Evolutionary conservation across 2,329 filamentous ascomycete genomes (phyloP).

Genomic region (Pseudocercospora ulei): DNA sequence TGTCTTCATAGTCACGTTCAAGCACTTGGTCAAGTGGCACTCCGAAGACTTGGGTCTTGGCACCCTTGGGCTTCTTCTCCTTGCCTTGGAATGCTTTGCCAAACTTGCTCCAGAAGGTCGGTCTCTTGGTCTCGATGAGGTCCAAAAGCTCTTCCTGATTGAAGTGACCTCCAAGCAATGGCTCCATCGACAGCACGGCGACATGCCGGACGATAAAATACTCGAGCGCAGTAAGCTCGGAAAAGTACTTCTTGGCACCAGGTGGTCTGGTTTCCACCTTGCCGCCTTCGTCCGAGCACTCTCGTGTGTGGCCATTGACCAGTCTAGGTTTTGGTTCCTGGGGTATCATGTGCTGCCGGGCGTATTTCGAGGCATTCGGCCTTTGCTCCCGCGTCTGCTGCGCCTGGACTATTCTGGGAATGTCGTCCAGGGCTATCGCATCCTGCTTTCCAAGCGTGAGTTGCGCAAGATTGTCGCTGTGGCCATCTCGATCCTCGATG

Average conservation of each 20-base stretch:
- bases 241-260: conserved; percentile 73
- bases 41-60: conserved; percentile 90
- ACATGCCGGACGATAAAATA: conserved; percentile 96
- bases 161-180: conserved; percentile 79
- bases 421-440: conserved; percentile 87
- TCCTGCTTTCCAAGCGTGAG: conserved; percentile 84
- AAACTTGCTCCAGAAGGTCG: conserved; percentile 97
- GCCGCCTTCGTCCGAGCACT: conserved; percentile 50
- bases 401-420: conserved; percentile 87
- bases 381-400: conserved; percentile 89
- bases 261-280: conserved; percentile 34
- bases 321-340: conserved; percentile 59
- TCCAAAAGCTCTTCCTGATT: conserved; percentile 85
- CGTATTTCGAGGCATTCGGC: conserved; percentile 67
- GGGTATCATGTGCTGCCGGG: conserved; percentile 58
- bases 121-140: conserved; percentile 85
- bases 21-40: conserved; percentile 80
- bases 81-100: conserved; percentile 66
- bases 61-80: conserved; percentile 64
- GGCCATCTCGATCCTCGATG: conserved; percentile 64
- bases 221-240: conserved; percentile 85
- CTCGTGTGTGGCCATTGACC: conserved; percentile 59
- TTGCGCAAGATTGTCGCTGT: conserved; percentile 58
- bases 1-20: conserved; percentile 89
- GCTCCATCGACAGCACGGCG: conserved; percentile 89